Evolutionary conservation across 2,329 filamentous ascomycete species (phyloP), one percentile per base, ranked within the genome.

Genomic region (Trichothecium sympodiale): DNA sequence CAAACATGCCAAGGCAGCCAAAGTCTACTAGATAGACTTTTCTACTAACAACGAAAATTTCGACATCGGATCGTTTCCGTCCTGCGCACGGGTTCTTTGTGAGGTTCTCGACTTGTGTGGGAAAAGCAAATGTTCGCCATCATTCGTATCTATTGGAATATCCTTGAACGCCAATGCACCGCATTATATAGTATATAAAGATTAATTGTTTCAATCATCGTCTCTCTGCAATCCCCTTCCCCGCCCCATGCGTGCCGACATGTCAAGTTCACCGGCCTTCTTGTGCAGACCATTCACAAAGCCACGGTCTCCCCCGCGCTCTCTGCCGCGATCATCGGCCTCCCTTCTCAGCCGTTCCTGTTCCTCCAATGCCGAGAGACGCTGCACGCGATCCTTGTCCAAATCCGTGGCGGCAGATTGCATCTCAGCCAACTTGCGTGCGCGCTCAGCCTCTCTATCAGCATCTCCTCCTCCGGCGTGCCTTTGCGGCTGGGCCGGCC

Each of bases 401-500:
- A 93, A 63, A 9, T 80, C 74, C 1, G 67, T 69, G 4, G 82
- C 82, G 18, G 77, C 79, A 14, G 71, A 69, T 53, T 83, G 80
- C 82, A 87, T 86, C 8, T 76, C 78, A 13, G 77, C 80, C 14
- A 86, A 59, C 52, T 77, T 83, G 17, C 71, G 69, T 10, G 77
- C 75, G n/a, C 69, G 67, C 42, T 81, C 77, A 16, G 74, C 70
- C 15, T 69, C 69, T 6, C 53, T 55, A 4, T 58, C 55, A 13
- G 46, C 41, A 8, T 48, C 47, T 9, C 48, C 50, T 37, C 16
- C 42, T 42, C 17, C 48, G 31, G 14, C 29, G 26, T 38, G 10
- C 3, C 33, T 27, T 9, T 15, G n/a, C 16, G 29, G 43, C 20
- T 49, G 44, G 10, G 49, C 45, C 8, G 49, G 47, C 29, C 45